Evolutionary conservation across 306 rosid genomes (phyloP), one percentile per base, ranked within the genome.

Genomic region (Betula pendula): DNA sequence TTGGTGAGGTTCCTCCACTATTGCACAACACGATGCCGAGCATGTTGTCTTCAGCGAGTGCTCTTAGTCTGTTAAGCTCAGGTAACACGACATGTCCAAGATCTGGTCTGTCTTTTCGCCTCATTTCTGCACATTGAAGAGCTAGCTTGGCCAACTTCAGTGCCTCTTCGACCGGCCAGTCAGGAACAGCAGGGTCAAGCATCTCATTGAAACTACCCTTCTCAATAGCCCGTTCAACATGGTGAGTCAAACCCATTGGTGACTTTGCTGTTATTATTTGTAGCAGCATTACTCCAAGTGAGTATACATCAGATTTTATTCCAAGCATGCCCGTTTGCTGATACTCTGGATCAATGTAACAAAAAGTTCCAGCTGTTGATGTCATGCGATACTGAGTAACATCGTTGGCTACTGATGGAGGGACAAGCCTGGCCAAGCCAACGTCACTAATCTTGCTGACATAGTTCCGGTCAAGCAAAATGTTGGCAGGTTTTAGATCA

Each of bases 361-460:
- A 94, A 80, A 94, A 94, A 8, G 98, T 94, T 75, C 98, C 98
- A 0, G 98, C 98, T 6, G 97, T 87, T 75, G 98, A 79, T 38
- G 98, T 91, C 97, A 90, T 87, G 45, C 85, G 87, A 56, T 91
- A 94, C 80, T 91, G 98, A 22, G 98, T 91, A 7, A 87, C 91
- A 0, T 77, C 33, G 74, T 94, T 77, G 12, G 96, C 94, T 43
- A 91, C 89, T 1, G 96, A 86, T 31, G 96, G 87, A 74, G 98
- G 98, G 55, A 94, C 96, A 49, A 91, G 96, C 84, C 97, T 91
- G 29, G 97, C 93, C 80, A 94, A 79, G 7, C 98, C 97, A 25
- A 94, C 98, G 72, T 91, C 98, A 33, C 98, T 89, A 25, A 94
- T 94, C 87, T 94, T 94, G 85, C 98, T 94, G 42, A 94, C 98